These are phyloP conservation scores for Centella asiatica DNA, from an alignment of 129 eudicot genomes.

Conservation along the genomic window DNA sequence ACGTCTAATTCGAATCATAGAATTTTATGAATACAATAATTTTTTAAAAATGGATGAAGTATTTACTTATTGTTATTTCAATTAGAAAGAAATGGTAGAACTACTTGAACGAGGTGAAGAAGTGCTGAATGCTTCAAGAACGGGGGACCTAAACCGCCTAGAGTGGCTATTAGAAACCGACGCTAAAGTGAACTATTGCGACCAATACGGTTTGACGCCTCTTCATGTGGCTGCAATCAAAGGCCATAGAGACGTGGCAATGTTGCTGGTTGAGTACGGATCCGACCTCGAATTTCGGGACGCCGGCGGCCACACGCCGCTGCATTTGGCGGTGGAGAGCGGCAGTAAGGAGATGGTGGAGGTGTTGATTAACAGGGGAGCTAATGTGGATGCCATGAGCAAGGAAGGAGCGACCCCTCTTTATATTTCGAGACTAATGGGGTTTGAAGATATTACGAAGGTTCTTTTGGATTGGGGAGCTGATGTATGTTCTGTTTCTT, in stretches of 20 bases:
- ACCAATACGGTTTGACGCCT: constrained; percentile 56
- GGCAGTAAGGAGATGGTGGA: constrained; percentile 43
- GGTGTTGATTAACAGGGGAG: constrained; percentile 55
- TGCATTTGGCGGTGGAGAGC: constrained; percentile 61
- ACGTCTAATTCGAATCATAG: no score
- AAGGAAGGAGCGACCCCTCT: constrained; percentile 50
- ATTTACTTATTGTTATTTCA: neutral
- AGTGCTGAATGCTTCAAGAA: constrained; percentile 44
- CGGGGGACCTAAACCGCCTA: constrained; percentile 31
- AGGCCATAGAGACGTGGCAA: constrained; percentile 59
- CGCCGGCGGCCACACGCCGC: constrained; percentile 51
- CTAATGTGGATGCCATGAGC: constrained; percentile 36
- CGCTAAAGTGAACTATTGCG: constrained; percentile 36
- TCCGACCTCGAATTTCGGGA: constrained; percentile 45
- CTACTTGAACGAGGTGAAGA: constrained; percentile 50
- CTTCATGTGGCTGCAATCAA: constrained; percentile 68
- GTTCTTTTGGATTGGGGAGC: constrained; percentile 23
- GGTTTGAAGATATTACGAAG: constrained; percentile 24
- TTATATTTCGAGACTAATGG: constrained; percentile 39
- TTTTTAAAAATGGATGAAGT: no score
- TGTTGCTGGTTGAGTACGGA: constrained; percentile 63
- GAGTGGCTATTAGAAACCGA: constrained; percentile 48
- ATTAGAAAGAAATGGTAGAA: constrained; percentile 41
- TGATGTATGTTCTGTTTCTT: neutral
- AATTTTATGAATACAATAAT: no score